These are phyloP conservation scores for Colletotrichum chrysophilum DNA, from an alignment of 2,329 filamentous ascomycete genomes.

Conservation along the genomic window DNA sequence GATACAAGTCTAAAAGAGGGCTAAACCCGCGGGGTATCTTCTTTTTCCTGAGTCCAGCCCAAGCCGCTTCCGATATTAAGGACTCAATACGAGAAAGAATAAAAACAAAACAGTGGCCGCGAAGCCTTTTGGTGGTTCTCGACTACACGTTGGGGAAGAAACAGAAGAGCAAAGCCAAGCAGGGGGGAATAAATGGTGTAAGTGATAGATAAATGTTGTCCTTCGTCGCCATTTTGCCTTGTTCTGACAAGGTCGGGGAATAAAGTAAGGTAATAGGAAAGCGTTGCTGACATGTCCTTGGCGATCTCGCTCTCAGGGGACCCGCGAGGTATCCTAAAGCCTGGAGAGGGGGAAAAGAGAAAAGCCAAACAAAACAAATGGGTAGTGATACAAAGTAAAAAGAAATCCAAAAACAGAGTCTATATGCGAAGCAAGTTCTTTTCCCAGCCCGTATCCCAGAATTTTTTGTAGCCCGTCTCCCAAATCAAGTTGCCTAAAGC, in stretches of 20 bases:
- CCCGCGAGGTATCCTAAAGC: constrained; percentile 10
- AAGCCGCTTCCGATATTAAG: not conserved
- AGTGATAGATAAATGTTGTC: not conserved
- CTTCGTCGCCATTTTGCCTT: constrained; percentile 16
- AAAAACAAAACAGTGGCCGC: not conserved
- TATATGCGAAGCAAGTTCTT: constrained; percentile 25
- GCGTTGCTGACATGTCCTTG: constrained; percentile 20
- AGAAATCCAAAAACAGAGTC: constrained; percentile 8
- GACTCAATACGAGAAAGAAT: not conserved
- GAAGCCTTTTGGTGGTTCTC: not conserved
- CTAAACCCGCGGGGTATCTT: constrained; percentile 21
- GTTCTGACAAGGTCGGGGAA: constrained; percentile 10
- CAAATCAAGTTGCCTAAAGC: not conserved
- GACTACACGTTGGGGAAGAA: not conserved
- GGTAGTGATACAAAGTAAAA: constrained; percentile 9
- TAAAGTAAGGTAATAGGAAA: constrained; percentile 8
- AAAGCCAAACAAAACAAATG: not conserved
- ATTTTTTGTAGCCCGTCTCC: constrained; percentile 23
- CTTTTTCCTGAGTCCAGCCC: constrained; percentile 21
- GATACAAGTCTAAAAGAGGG: constrained; percentile 14
- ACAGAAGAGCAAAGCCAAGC: not conserved
- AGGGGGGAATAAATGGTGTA: not conserved
- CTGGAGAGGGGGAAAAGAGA: not conserved
- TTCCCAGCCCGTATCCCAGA: constrained; percentile 19
- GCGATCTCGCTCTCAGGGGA: not conserved